Percentiles rank a stretch among this genome's conserved stretches.
Conservation (phyloP, 768 basidiomycete genomes). For the Tephrocybe rancida region DNA sequence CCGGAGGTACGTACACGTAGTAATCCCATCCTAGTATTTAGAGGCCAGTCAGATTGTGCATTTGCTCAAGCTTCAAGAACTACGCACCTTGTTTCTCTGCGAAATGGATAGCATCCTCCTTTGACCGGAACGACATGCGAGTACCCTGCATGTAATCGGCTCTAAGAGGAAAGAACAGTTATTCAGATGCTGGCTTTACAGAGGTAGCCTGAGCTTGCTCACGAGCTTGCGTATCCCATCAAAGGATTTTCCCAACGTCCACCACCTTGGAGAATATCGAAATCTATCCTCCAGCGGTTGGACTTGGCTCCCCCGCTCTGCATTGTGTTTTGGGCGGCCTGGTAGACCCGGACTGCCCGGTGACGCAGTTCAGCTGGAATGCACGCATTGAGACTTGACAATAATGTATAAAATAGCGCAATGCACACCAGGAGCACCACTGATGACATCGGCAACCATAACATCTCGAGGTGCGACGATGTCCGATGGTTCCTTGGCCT, state of each 20-base stretch:
- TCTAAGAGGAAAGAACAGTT: constrained; percentile 38
- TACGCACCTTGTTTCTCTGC: constrained; percentile 93
- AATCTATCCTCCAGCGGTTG: constrained; percentile 93
- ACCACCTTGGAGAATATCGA: constrained; percentile 85
- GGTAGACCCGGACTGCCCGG: constrained; percentile 89
- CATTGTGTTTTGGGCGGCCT: constrained; percentile 93
- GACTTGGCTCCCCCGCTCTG: constrained; percentile 89
- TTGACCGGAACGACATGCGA: constrained; percentile 77
- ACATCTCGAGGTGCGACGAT: constrained; percentile 57
- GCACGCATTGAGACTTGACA: not conserved
- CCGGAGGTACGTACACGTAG: constrained; percentile 65
- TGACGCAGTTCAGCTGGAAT: constrained; percentile 77
- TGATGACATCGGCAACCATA: constrained; percentile 78
- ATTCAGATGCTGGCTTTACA: not conserved
- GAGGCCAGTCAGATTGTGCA: constrained; percentile 15
- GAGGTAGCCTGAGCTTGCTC: constrained; percentile 32
- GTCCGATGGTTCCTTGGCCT: constrained; percentile 36
- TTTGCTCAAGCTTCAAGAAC: not conserved
- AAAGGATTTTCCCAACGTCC: constrained; percentile 98
- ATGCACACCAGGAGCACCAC: constrained; percentile 80
- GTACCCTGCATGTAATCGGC: constrained; percentile 98
- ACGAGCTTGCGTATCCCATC: constrained; percentile 98
- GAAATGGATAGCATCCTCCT: constrained; percentile 92
- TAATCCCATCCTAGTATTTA: constrained; percentile 83
- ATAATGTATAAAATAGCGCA: not conserved